Base-by-base conservation (phyloP, 2,329 filamentous ascomycete genomes). In the Fusarium subglutinans region DNA sequence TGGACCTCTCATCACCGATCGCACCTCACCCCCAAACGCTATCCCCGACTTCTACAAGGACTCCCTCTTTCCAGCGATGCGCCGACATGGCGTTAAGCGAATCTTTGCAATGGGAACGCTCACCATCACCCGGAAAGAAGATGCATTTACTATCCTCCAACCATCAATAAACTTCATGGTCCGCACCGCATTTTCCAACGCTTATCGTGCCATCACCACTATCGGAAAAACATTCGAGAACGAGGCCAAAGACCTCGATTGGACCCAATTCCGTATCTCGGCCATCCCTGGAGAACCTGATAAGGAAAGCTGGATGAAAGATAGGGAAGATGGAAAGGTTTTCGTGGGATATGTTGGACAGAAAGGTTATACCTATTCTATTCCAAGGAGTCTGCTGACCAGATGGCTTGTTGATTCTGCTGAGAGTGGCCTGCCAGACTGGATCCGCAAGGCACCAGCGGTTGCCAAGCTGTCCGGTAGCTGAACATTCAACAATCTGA, bases 81-180 rank as follows among this genome's bases (percentile, higher is more conserved):
- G 63, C 5, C 51, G 62, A 24, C 60, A 60, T 3, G 61, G 66
- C 3, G 61, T 76, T 6, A 56, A 70, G 8, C 78, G 82, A 15
- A 81, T 83, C 43, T 70, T 82, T 22, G 80, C 78, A 10, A 82
- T 82, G 79, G 71, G 78, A 14, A 83, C 82, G 8, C 47, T 81
- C 14, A 81, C 81, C 13, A 69, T 78, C 33, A 63, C 73, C n/a
- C 63, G 67, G 2, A 61, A 72, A 0, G 69, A 78, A n/a, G 81
- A 83, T 48, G 24, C 55, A 2, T 77, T 72, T 45, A 70, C 59
- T 12, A 2, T 72, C 4, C 43, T 76, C 51, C 45, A 45, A 74
- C n/a, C 57, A 66, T 4, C 70, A 35, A 18, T 70, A 12, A 53
- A 67, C 0, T 12, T 59, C 0, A 17, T 79, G 5, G 64, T 80